Percentiles rank a stretch among this genome's conserved stretches.
Conservation (phyloP, 805 yeast genomes). For the Zygosaccharomyces rouxii region DNA sequence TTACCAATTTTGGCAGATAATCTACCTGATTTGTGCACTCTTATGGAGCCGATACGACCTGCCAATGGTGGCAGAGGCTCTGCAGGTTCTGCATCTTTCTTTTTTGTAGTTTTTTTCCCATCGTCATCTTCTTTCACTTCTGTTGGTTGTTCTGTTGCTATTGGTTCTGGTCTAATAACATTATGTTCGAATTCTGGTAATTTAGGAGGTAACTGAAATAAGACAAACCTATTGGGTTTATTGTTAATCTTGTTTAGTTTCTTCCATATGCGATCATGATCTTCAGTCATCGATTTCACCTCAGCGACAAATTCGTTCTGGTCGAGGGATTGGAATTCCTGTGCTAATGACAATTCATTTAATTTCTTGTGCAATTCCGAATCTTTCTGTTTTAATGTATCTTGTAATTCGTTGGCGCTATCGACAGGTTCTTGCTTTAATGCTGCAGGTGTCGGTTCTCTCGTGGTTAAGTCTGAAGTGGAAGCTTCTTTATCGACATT, state of each 20-base stretch:
- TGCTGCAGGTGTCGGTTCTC: constrained; percentile 29
- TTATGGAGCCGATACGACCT: constrained; percentile 69
- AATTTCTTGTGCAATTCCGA: constrained; percentile 29
- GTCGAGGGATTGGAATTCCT: constrained; percentile 32
- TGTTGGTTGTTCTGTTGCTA: constrained; percentile 14
- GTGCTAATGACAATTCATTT: constrained; percentile 25
- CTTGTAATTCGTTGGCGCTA: constrained; percentile 14
- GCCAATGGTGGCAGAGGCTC: constrained; percentile 17
- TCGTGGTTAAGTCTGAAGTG: constrained; percentile 19
- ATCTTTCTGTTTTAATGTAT: constrained; percentile 24
- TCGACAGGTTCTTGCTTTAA: constrained; percentile 9
- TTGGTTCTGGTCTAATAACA: constrained; percentile 7
- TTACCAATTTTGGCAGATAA: constrained; percentile 70
- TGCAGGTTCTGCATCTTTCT: constrained; percentile 9
- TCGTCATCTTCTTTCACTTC: constrained; percentile 12
- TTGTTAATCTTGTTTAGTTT: constrained; percentile 31
- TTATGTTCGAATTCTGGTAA: constrained; percentile 35
- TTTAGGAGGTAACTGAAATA: constrained; percentile 39
- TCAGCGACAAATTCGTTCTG: constrained; percentile 37
- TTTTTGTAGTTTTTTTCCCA: constrained; percentile 12
- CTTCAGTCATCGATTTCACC: constrained; percentile 34
- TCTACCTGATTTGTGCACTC: constrained; percentile 81
- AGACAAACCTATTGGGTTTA: constrained; percentile 33
- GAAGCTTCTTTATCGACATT: constrained; percentile 29
- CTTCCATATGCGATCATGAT: constrained; percentile 37